Evolutionary conservation across 1,284 basidiomycete genomes (phyloP).

Genomic region (Moesziomyces antarcticus): DNA sequence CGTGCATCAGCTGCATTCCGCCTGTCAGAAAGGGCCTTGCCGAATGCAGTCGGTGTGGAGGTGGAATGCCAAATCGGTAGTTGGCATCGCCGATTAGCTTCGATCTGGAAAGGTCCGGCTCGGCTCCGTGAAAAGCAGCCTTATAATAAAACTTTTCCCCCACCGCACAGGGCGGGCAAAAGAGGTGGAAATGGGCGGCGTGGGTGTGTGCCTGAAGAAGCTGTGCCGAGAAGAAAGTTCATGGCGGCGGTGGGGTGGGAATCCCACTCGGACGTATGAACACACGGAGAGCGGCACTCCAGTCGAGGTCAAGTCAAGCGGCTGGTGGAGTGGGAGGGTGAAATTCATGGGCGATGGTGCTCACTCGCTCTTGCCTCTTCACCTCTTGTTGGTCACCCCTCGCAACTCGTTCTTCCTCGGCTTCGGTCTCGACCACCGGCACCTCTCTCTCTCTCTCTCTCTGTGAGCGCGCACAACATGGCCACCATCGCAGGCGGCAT

Average conservation of each 20-base stretch:
- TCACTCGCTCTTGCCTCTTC: slow-evolving; percentile 5
- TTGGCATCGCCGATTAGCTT: too few relatives aligned
- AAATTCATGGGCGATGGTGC: background rate
- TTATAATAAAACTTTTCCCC: too few relatives aligned
- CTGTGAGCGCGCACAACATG: slow-evolving; percentile 21
- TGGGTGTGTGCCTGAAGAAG: too few relatives aligned
- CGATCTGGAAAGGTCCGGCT: background rate
- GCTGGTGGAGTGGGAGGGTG: background rate
- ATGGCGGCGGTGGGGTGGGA: too few relatives aligned
- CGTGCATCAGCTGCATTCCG: slow-evolving; percentile 13
- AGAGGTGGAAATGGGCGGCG: too few relatives aligned
- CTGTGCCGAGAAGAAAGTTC: background rate
- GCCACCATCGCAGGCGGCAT: slow-evolving; percentile 29
- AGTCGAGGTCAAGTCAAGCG: background rate
- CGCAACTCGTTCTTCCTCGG: background rate
- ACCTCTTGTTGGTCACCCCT: slow-evolving; percentile 34
- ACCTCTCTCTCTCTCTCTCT: too few relatives aligned
- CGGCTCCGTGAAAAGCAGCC: slow-evolving; percentile 4
- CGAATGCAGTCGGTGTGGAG: slow-evolving; percentile 14
- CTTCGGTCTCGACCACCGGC: background rate
- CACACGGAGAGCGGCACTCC: background rate
- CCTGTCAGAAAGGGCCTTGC: slow-evolving; percentile 18
- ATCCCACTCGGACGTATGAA: too few relatives aligned
- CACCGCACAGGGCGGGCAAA: too few relatives aligned
- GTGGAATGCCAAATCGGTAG: slow-evolving; percentile 14